A percentile compares a stretch with the other conserved stretches of the same genome.
phyloP scores from a whole-genome alignment of 177 flowering plant genomes.

The Tripterygium wilfordii region DNA sequence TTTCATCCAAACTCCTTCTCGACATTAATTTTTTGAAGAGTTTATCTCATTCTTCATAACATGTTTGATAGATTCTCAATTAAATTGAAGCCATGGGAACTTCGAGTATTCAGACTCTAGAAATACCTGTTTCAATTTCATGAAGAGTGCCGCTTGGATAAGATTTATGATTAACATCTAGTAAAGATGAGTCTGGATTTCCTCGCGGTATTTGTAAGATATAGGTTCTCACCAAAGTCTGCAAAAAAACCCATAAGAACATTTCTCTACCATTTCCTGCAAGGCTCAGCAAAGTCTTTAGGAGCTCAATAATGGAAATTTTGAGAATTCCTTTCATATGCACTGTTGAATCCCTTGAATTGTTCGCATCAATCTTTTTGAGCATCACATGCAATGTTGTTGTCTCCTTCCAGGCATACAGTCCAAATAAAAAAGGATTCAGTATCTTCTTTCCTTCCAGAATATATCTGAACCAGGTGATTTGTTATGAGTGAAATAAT shows the following conservation, averaged over 20 bases:
- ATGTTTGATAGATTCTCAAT: too few relatives aligned
- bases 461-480: constrained; percentile 31
- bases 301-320: constrained; percentile 8
- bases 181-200: constrained; percentile 8
- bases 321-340: constrained; percentile 12
- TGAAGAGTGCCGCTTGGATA: constrained; percentile 36
- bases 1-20: too few relatives aligned
- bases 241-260: constrained; percentile 27
- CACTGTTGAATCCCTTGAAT: background rate
- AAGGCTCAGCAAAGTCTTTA: constrained; percentile 26
- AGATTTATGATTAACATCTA: constrained; percentile 9
- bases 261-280: constrained; percentile 27
- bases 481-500: background rate
- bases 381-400: constrained; percentile 16
- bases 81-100: too few relatives aligned
- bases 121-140: constrained; percentile 41
- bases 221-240: constrained; percentile 38
- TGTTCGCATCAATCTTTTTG: constrained; percentile 3
- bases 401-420: constrained; percentile 41
- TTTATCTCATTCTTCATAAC: too few relatives aligned
- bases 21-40: too few relatives aligned
- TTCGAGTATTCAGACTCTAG: too few relatives aligned
- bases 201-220: constrained; percentile 42
- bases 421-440: constrained; percentile 48
- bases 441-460: constrained; percentile 52